Conservation (phyloP, 2,329 filamentous ascomycete species). For the Aspergillus sp. region DNA sequence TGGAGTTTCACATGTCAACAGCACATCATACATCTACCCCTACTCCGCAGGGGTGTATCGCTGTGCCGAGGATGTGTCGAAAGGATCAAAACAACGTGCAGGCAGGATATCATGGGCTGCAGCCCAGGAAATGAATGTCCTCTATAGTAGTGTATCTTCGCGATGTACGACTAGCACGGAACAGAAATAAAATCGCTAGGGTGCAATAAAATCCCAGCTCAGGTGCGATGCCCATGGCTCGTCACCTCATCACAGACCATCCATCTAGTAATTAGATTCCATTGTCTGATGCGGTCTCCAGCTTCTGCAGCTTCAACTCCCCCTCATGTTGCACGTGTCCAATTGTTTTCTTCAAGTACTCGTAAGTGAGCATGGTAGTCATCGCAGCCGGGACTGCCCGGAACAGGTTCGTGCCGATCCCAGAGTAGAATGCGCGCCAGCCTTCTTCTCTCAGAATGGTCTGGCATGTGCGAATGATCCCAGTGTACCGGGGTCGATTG, state of each 20-base stretch:
- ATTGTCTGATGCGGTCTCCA: conserved; percentile 19
- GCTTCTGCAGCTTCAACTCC: conserved; percentile 27
- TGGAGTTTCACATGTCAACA: not conserved
- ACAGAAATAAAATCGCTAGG: not conserved
- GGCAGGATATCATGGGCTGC: not conserved
- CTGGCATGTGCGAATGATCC: conserved; percentile 76
- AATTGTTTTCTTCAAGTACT: conserved; percentile 66
- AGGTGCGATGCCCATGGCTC: not conserved
- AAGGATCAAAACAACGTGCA: not conserved
- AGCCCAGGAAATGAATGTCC: not conserved
- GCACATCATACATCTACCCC: not conserved
- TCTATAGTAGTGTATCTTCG: not conserved
- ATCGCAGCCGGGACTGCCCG: conserved; percentile 92
- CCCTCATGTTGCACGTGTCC: conserved; percentile 58
- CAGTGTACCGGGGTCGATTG: conserved; percentile 65
- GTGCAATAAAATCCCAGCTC: not conserved
- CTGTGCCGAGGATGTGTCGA: not conserved
- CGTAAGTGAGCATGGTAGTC: conserved; percentile 96
- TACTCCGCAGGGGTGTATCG: not conserved
- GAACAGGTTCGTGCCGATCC: conserved; percentile 97
- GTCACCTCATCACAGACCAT: not conserved
- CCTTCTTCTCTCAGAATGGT: conserved; percentile 89
- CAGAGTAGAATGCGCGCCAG: conserved; percentile 94
- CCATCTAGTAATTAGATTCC: conserved; percentile 24
- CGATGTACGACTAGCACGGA: not conserved